Conservation (phyloP, 495 filamentous ascomycete genomes). For the Penicillium pancosmium region DNA sequence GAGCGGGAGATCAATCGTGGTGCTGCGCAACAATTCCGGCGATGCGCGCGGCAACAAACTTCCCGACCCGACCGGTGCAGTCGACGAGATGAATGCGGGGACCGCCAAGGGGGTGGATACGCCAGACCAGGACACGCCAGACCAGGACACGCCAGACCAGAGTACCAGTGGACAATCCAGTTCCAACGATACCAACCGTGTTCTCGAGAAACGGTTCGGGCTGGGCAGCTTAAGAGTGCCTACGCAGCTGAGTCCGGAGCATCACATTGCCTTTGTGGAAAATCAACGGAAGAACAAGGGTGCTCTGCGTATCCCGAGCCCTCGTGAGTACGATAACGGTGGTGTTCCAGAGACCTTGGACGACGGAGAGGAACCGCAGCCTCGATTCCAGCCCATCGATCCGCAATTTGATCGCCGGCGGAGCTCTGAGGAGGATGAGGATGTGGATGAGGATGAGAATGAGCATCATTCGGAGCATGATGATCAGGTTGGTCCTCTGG, state of each 20-base stretch:
- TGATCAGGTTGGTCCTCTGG: conserved; percentile 34
- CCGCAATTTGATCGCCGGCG: conserved; percentile 18
- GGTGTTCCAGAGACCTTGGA: conserved; percentile 65
- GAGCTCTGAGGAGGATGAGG: conserved; percentile 10
- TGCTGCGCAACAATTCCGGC: conserved; percentile 59
- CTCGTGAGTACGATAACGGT: conserved; percentile 81
- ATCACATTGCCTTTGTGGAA: conserved; percentile 84
- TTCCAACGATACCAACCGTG: conserved; percentile 22
- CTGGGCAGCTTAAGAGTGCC: conserved; percentile 50
- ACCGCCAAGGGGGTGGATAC: conserved; percentile 25
- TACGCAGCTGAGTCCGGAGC: conserved; percentile 60
- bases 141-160: conserved; percentile 24
- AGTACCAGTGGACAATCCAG: conserved; percentile 20
- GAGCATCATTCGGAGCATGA: conserved; percentile 23
- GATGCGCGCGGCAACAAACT: conserved; percentile 31
- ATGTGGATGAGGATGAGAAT: not conserved
- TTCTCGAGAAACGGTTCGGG: conserved; percentile 21
- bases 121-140: conserved; percentile 10
- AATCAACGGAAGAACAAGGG: conserved; percentile 77
- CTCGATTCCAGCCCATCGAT: conserved; percentile 19
- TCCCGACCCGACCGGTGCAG: conserved; percentile 21
- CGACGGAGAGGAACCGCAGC: conserved; percentile 42
- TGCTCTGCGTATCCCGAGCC: conserved; percentile 82
- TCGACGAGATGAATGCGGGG: conserved; percentile 21
- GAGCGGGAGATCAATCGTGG: conserved; percentile 69